Percentiles rank a stretch among this genome's conserved stretches.
phyloP scores from a whole-genome alignment of 805 yeast species.

The Clavispora asparagi region DNA sequence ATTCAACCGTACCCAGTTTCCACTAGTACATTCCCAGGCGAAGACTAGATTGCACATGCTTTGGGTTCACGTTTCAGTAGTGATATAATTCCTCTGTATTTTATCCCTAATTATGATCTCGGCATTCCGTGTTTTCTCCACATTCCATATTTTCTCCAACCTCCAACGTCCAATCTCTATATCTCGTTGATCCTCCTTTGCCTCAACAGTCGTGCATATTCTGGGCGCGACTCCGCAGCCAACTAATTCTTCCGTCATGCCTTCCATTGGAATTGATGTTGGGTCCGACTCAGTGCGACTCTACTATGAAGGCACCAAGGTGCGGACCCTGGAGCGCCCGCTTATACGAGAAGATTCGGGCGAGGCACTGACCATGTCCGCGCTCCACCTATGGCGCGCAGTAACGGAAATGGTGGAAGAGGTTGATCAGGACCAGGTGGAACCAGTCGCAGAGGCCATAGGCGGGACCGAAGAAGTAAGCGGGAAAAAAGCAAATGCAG shows the following conservation, averaged over 20 bases:
- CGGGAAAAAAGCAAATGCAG: no score
- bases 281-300: slow-evolving; percentile 47
- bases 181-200: no score
- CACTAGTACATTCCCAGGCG: no score
- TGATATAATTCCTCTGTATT: no score
- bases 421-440: background rate
- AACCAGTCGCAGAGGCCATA: background rate
- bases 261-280: slow-evolving; percentile 41
- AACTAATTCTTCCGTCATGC: background rate
- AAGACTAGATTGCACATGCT: no score
- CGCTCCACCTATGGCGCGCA: slow-evolving; percentile 7
- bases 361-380: slow-evolving; percentile 10
- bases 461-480: no score
- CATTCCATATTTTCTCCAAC: no score
- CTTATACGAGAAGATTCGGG: slow-evolving; percentile 6
- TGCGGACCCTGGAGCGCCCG: slow-evolving; percentile 6
- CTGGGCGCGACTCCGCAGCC: background rate
- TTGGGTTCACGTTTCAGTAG: no score
- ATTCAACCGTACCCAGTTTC: no score
- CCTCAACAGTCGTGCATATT: background rate
- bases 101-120: no score
- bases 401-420: slow-evolving; percentile 7
- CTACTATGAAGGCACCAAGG: slow-evolving; percentile 12
- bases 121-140: no score
- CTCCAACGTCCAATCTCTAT: no score